Evolutionary conservation across 2,329 filamentous ascomycete species (phyloP), one percentile per base, ranked within the genome.

Genomic region (Exophiala aquamarina): DNA sequence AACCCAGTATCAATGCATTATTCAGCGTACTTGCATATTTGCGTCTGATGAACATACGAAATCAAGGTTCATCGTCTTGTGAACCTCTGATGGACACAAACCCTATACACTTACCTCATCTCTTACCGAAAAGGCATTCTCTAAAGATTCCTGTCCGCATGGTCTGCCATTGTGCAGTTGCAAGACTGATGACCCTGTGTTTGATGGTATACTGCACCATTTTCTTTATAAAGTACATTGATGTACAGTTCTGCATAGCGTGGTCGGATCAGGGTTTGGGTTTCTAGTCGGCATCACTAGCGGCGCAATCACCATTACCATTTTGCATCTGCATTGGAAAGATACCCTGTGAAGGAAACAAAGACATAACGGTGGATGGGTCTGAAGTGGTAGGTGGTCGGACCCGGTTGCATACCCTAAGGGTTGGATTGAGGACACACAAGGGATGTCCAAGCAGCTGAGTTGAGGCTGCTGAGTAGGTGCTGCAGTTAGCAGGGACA

Each of bases 311-410:
- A 37, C 41, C 44, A 41, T 47, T 28, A 11, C 15, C 17, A 31
- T 13, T 48, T 43, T 43, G 47, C 50, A 52, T 52, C 57, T 53
- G 50, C 52, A 59, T 57, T 53, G 56, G 54, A 56, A 56, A 56
- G 47, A 59, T 59, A 59, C 56, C 56, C 56, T 36, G 48, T 20
- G 54, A 52, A 57, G 47, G 52, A 56, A 33, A 41, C 29, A 35
- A 39, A 40, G 21, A 43, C 18, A 29, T 18, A 37, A 41, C 29
- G 42, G 40, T 38, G 4, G 20, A 15, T 23, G 17, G 17, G 9
- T 6, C n/a, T 26, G 23, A 11, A 11, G 23, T 6, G 23, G 35
- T 17, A 21, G 38, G 35, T 18, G 41, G 8, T 17, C 18, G 17
- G 15, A 39, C 18, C n/a, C n/a, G n/a, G n/a, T n/a, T n/a, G n/a